Base-by-base conservation (phyloP, 306 rosid genomes). In the Cercis canadensis region DNA sequence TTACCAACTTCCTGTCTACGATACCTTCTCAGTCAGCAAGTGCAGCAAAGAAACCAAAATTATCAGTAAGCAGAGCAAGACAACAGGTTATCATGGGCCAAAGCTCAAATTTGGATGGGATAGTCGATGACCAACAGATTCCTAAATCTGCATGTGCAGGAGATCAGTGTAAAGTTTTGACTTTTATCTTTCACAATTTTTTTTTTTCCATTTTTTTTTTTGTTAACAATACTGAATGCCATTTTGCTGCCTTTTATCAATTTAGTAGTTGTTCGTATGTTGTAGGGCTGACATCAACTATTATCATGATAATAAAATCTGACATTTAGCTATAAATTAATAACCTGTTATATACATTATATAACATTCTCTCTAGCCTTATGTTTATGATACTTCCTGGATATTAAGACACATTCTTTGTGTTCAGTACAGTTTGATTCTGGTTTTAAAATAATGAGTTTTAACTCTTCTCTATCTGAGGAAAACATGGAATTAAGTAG, bases 1-100 rank as follows among this genome's bases (percentile, higher is more conserved):
- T 68, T 62, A 74, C 62, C 12, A 59, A 36, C 43, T 24, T 24
- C 29, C 34, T 75, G 47, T 65, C 45, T 61, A 19, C 31, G 9
- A 31, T 69, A 68, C 21, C 65, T 40, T 86, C 5, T 63, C 72
- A 82, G 88, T 74, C 90, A 21, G 66, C 58, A 9, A 46, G 29
- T 69, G 83, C 57, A 47, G 58, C 74, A 77, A 56, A 75, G 77
- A 85, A 75, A 79, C 78, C 80, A 79, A 77, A 79, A 69, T 47
- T 69, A 21, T 72, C 80, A 8, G 69, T 69, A 39, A 66, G 80
- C 77, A 65, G 60, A 69, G 54, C 79, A 17, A 76, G 67, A 19
- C 68, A 66, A 53, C 75, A 49, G 57, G 57, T 68, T 45, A 59
- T 74, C 71, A 78, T 76, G 75, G 74, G 29, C 54, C 65, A 40